Percentiles rank a stretch among this genome's conserved stretches.
phyloP scores from a whole-genome alignment of 1,284 basidiomycete species.

The Exobasidium rhododendri region DNA sequence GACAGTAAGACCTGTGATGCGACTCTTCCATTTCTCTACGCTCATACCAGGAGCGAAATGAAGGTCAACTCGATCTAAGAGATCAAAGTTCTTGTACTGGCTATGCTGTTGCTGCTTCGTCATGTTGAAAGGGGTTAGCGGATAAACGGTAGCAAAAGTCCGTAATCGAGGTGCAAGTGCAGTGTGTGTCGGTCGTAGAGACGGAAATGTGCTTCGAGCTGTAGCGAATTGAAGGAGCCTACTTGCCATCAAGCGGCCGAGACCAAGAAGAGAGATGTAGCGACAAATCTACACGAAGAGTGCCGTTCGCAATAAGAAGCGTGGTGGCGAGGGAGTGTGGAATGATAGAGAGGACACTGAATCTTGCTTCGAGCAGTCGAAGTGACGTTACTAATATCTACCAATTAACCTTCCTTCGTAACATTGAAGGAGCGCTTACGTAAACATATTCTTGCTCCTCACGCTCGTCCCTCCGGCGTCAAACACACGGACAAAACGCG shows the following conservation, averaged over 20 bases:
- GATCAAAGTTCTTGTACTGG: conserved; percentile 70
- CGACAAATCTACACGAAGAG: too few relatives aligned
- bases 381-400: too few relatives aligned
- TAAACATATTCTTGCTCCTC: too few relatives aligned
- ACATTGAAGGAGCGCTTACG: too few relatives aligned
- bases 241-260: not conserved
- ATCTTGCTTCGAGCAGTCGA: too few relatives aligned
- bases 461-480: too few relatives aligned
- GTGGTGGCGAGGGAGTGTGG: too few relatives aligned
- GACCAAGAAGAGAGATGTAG: too few relatives aligned
- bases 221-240: not conserved
- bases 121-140: not conserved
- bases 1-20: conserved; percentile 69
- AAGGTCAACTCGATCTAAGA: conserved; percentile 68
- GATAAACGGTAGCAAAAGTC: not conserved
- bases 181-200: not conserved
- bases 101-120: not conserved
- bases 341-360: too few relatives aligned
- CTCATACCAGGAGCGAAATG: conserved; percentile 69
- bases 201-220: not conserved
- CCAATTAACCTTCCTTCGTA: too few relatives aligned
- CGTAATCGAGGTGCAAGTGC: not conserved
- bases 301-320: too few relatives aligned
- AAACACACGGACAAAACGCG: too few relatives aligned
- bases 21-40: conserved; percentile 80